Evolutionary conservation across 1,139 yeast genomes (phyloP).

Genomic region (Nakaseomyces nivariensis): DNA sequence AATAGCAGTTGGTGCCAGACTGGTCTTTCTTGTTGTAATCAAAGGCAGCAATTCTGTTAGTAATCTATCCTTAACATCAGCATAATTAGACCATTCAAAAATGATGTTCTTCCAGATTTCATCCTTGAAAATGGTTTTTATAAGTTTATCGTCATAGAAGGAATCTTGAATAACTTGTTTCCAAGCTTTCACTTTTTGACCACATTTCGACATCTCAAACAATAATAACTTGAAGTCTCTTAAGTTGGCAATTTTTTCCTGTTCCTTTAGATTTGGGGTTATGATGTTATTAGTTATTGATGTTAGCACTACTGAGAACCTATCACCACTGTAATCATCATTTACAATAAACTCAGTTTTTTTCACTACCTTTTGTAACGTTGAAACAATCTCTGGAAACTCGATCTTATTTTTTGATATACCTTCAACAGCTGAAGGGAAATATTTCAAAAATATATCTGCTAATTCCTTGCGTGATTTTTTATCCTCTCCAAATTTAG

Average conservation of each 20-base stretch:
- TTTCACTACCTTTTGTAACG: slow-evolving; percentile 31
- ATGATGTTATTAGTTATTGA: slow-evolving; percentile 38
- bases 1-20: slow-evolving; percentile 24
- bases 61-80: slow-evolving; percentile 38
- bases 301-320: slow-evolving; percentile 35
- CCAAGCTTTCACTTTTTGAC: slow-evolving; percentile 40
- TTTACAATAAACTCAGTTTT: slow-evolving; percentile 36
- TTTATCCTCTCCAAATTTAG: slow-evolving; percentile 53
- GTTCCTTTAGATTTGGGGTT: slow-evolving; percentile 36
- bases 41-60: slow-evolving; percentile 20
- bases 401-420: slow-evolving; percentile 8
- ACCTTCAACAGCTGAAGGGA: slow-evolving; percentile 34
- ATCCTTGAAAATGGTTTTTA: slow-evolving; percentile 11
- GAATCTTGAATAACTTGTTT: slow-evolving; percentile 42
- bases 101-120: slow-evolving; percentile 19
- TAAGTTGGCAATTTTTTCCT: slow-evolving; percentile 23
- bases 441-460: slow-evolving; percentile 50
- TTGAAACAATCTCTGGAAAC: slow-evolving; percentile 9
- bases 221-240: slow-evolving; percentile 28
- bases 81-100: slow-evolving; percentile 25
- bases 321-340: slow-evolving; percentile 41
- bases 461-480: slow-evolving; percentile 55
- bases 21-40: slow-evolving; percentile 20
- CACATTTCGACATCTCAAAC: slow-evolving; percentile 26
- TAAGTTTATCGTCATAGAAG: slow-evolving; percentile 37